Conservation (phyloP, 78 protist genomes). For the Dictyostelium intermedium region DNA sequence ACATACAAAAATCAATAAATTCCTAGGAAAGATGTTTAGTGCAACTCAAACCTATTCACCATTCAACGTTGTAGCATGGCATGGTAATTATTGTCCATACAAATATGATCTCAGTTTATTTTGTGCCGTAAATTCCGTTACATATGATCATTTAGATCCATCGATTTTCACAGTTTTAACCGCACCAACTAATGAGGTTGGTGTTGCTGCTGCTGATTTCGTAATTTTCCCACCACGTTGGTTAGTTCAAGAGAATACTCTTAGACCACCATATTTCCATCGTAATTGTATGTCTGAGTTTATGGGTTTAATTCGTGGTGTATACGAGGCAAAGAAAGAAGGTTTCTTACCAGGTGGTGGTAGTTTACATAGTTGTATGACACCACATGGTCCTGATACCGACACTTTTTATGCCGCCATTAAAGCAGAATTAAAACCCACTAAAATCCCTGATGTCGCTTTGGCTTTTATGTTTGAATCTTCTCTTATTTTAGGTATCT, state of each 20-base stretch:
- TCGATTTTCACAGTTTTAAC: conserved; percentile 98
- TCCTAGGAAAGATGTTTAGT: conserved; percentile 82
- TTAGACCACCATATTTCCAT: conserved; percentile 98
- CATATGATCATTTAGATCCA: conserved; percentile 97
- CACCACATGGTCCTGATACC: conserved; percentile 97
- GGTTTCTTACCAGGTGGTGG: conserved; percentile 89
- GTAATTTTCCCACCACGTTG: conserved; percentile 97
- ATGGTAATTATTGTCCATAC: conserved; percentile 97
- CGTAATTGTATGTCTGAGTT: conserved; percentile 96
- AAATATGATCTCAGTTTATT: conserved; percentile 91
- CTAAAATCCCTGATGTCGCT: conserved; percentile 72
- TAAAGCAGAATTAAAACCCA: conserved; percentile 58
- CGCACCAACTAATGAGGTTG: conserved; percentile 89
- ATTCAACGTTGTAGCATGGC: conserved; percentile 98
- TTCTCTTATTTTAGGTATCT: conserved; percentile 59
- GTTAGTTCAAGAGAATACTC: conserved; percentile 93
- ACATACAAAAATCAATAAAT: conserved; percentile 83
- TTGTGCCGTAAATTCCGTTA: conserved; percentile 90
- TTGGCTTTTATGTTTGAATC: conserved; percentile 93
- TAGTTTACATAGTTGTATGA: conserved; percentile 88
- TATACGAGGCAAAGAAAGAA: conserved; percentile 95
- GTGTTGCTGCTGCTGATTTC: conserved; percentile 95
- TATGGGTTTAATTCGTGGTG: conserved; percentile 96
- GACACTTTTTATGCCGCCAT: conserved; percentile 82
- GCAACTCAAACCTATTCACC: conserved; percentile 75